A percentile compares a stretch with the other conserved stretches of the same genome.
Evolutionary conservation across 2,329 filamentous ascomycete genomes (phyloP).

Genomic region (Venturia nashicola): DNA sequence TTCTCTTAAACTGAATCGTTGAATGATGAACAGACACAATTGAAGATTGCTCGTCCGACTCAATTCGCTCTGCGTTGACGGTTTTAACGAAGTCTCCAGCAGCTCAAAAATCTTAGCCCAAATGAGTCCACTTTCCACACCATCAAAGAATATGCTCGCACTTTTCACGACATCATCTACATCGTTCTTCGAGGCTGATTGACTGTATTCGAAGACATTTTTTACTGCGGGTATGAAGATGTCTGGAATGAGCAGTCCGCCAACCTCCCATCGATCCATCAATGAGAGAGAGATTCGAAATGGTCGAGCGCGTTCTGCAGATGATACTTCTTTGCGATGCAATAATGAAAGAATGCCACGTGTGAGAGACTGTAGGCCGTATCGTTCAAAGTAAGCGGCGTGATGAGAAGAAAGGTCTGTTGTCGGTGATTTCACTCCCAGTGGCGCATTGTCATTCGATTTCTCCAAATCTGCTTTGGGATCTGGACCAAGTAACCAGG

Average conservation of each 20-base stretch:
- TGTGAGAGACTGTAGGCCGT: slow-evolving; percentile 63
- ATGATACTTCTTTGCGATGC: slow-evolving; percentile 37
- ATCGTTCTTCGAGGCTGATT: slow-evolving; percentile 51
- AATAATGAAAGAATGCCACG: slow-evolving; percentile 70
- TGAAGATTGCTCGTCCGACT: slow-evolving; percentile 50
- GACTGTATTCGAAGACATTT: slow-evolving; percentile 66
- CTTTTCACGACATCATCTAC: slow-evolving; percentile 83
- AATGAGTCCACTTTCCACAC: slow-evolving; percentile 86
- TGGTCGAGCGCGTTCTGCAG: slow-evolving; percentile 64
- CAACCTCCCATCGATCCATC: slow-evolving; percentile 98
- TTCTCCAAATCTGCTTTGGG: slow-evolving; percentile 28
- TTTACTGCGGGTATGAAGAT: slow-evolving; percentile 79
- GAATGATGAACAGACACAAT: slow-evolving; percentile 68
- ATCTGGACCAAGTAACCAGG: slow-evolving; percentile 84
- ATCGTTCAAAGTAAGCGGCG: slow-evolving; percentile 62
- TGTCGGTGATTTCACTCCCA: slow-evolving; percentile 37
- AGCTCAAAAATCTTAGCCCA: slow-evolving; percentile 71
- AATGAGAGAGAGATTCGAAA: slow-evolving; percentile 88
- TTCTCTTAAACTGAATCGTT: slow-evolving; percentile 84
- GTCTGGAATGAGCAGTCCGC: slow-evolving; percentile 74
- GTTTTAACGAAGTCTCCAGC: slow-evolving; percentile 36
- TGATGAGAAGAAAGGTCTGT: slow-evolving; percentile 33
- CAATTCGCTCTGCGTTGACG: slow-evolving; percentile 35
- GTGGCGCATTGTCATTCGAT: slow-evolving; percentile 23
- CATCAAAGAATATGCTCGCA: slow-evolving; percentile 93